Percentiles rank a stretch among this genome's conserved stretches.
Evolutionary conservation across 306 rosid genomes (phyloP).

Genomic region (Boehmeria nivea): DNA sequence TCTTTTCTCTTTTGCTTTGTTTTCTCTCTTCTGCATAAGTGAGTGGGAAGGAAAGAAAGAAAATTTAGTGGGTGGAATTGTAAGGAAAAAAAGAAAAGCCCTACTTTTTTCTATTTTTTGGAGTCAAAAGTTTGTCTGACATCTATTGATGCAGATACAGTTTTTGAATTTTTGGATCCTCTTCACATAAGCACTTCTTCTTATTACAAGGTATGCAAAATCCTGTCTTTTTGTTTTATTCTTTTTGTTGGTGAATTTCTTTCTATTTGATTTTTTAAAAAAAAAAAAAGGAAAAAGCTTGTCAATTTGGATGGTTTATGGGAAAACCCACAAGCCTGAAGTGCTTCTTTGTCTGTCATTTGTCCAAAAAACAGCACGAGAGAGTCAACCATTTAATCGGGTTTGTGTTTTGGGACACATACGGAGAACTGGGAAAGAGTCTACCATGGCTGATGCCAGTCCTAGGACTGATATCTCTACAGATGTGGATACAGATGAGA

Average conservation of each 20-base stretch:
- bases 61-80: too few species aligned
- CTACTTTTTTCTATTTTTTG: neutral
- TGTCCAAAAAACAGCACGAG: constrained; percentile 20
- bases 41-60: too few species aligned
- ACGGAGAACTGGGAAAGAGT: constrained; percentile 40
- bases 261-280: constrained; percentile 1
- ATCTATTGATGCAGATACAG: constrained; percentile 27
- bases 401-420: constrained; percentile 26
- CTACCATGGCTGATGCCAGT: constrained; percentile 88
- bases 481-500: constrained; percentile 92
- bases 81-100: neutral
- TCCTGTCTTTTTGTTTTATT: constrained; percentile 8
- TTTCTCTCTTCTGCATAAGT: neutral
- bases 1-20: neutral
- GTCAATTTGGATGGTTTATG: constrained; percentile 12
- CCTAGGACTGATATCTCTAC: constrained; percentile 98
- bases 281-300: constrained; percentile 1
- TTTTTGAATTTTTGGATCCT: constrained; percentile 1
- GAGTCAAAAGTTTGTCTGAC: constrained; percentile 33
- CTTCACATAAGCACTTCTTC: constrained; percentile 31
- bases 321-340: constrained; percentile 3
- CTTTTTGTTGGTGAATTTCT: constrained; percentile 21
- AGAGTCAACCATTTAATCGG: constrained; percentile 42
- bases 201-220: constrained; percentile 34
- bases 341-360: constrained; percentile 11